Percentiles rank a stretch among this genome's conserved stretches.
These are phyloP conservation scores for Actinomortierella ambigua DNA, from an alignment of 371 early-diverging fungal genomes.

Conservation along the genomic window DNA sequence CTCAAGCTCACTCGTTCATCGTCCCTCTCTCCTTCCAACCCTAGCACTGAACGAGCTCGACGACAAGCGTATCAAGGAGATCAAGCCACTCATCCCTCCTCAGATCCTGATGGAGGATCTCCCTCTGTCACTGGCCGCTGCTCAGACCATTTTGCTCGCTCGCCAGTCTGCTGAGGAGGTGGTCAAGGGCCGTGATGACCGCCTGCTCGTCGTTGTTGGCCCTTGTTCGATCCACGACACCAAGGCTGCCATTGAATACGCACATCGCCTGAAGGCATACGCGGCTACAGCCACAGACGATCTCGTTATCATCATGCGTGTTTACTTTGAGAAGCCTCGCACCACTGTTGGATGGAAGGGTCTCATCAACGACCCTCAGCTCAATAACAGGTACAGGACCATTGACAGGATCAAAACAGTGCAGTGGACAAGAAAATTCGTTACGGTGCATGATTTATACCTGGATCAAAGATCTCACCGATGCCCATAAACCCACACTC, in stretches of 20 bases:
- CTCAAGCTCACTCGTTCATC: background rate
- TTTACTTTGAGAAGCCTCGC: constrained; percentile 95
- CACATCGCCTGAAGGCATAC: constrained; percentile 61
- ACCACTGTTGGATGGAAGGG: constrained; percentile 97
- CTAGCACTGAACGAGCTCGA: constrained; percentile 90
- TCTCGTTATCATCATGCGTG: constrained; percentile 86
- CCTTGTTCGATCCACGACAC: constrained; percentile 95
- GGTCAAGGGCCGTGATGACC: constrained; percentile 82
- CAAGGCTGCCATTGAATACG: constrained; percentile 86
- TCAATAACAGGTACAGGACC: constrained; percentile 68
- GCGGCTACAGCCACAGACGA: constrained; percentile 64
- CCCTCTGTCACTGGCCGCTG: constrained; percentile 61
- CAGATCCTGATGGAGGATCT: constrained; percentile 93
- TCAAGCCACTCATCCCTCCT: constrained; percentile 93
- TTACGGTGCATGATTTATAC: no score
- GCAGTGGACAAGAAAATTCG: no score
- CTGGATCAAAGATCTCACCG: no score
- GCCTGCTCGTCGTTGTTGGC: constrained; percentile 88
- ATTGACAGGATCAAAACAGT: background rate
- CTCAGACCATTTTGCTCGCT: constrained; percentile 56
- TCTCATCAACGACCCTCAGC: constrained; percentile 88
- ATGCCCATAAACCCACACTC: no score
- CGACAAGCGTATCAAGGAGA: constrained; percentile 87
- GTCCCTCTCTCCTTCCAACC: constrained; percentile 7
- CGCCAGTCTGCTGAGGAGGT: constrained; percentile 74